Conservation (phyloP, 2,329 filamentous ascomycete genomes). For the Fusarium citri region DNA sequence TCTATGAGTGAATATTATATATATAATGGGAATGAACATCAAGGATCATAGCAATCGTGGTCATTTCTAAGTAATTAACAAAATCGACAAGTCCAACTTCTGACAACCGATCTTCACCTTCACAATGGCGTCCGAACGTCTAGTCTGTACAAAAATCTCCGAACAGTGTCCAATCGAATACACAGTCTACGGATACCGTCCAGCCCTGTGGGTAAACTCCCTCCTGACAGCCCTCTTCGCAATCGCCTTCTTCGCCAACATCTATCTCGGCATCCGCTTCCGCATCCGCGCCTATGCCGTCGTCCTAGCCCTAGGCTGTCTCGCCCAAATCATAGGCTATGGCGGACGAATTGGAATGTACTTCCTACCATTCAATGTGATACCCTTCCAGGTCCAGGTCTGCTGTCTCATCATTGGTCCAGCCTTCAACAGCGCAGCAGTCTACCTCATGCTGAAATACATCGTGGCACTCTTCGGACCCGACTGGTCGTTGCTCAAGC, state of each 20-base stretch:
- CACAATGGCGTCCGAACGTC: background rate
- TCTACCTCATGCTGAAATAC: conserved; percentile 19
- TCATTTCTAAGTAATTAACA: too few species aligned
- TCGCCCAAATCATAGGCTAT: conserved; percentile 6
- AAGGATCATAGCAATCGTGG: fast-evolving
- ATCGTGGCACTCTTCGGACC: conserved; percentile 10
- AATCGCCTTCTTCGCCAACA: background rate
- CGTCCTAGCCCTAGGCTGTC: background rate
- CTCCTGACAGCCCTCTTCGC: background rate
- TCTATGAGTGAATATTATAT: background rate
- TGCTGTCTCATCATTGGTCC: conserved; percentile 20
- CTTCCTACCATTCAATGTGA: conserved; percentile 1
- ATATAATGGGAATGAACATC: background rate
- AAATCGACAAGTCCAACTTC: background rate
- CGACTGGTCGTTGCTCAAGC: conserved; percentile 9
- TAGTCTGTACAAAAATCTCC: background rate
- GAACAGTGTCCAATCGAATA: conserved; percentile 1
- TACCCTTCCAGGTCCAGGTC: conserved; percentile 6
- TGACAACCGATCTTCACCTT: fast-evolving
- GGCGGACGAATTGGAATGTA: conserved; percentile 9
- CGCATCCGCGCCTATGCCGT: conserved; percentile 12
- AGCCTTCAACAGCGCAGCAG: conserved; percentile 20
- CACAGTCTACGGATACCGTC: conserved; percentile 3
- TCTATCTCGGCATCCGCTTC: conserved; percentile 5
- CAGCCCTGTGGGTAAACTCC: conserved; percentile 1